A percentile compares a stretch with the other conserved stretches of the same genome.
Evolutionary conservation across 176 grass and related monocot species (phyloP).

Genomic region (Eremochloa ophiuroides): DNA sequence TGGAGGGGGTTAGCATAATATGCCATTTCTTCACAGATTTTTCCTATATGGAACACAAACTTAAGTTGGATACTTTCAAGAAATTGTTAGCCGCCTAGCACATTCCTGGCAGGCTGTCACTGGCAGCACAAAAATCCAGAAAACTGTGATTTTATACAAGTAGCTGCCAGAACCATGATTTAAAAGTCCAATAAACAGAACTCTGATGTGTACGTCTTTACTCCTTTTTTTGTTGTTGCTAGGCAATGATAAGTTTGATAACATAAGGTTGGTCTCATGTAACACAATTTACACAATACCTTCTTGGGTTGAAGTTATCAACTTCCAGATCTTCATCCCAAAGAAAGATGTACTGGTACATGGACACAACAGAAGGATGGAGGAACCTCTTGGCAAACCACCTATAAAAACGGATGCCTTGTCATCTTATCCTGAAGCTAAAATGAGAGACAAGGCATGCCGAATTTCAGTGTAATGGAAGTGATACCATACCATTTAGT

Average conservation of each 20-base stretch:
- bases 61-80: background rate
- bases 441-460: conserved; percentile 14
- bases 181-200: background rate
- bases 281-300: conserved; percentile 37
- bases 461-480: conserved; percentile 14
- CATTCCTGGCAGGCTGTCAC: background rate
- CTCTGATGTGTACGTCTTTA: background rate
- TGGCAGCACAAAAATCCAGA: conserved; percentile 8
- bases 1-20: background rate
- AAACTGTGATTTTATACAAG: conserved; percentile 23
- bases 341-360: conserved; percentile 84
- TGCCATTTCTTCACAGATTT: background rate
- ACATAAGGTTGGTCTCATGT: background rate
- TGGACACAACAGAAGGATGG: conserved; percentile 73
- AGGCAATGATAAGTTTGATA: background rate
- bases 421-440: conserved; percentile 23
- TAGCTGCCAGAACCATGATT: conserved; percentile 17
- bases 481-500: conserved; percentile 72
- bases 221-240: background rate
- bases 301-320: conserved; percentile 66
- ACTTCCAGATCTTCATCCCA: conserved; percentile 93
- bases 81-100: background rate
- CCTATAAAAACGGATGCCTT: conserved; percentile 40
- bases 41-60: background rate
- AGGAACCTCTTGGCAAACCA: conserved; percentile 99